Base-by-base conservation (phyloP, 2,329 filamentous ascomycete species). In the Grosmannia clavigera region DNA sequence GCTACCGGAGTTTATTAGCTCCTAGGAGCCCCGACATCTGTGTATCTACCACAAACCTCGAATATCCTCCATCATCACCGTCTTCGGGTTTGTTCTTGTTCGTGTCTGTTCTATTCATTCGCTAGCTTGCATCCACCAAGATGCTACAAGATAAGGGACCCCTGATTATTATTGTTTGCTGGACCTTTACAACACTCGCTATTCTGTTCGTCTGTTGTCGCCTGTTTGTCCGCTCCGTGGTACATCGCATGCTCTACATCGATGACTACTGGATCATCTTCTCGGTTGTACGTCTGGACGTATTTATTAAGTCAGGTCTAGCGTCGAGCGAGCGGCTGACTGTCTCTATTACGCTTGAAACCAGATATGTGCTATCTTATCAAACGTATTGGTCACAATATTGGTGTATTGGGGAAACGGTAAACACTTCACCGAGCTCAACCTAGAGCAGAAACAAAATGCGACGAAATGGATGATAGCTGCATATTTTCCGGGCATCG, bases 401-500 rank as follows among this genome's bases (percentile, higher is more conserved):
- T 58, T 46, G 11, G 43, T 58, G n/a, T 22, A 51, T n/a, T 58
- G 46, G 56, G 56, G 56, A 14, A 58, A 58, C 29, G 56, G 56
- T 31, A 38, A 51, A 38, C 56, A 58, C 14, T 58, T 58, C 25
- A 11, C 5, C 16, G 31, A 16, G 31, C 56, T 58, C 4, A 19
- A 14, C 7, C 7, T 50, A 4, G 56, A 58, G 46, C 56, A 58
- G n/a, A 58, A 58, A 14, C 27, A 50, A n/a, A 58, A 58, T 29
- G 50, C 56, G 6, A 58, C 51, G 9, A 50, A 51, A n/a, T 58
- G 29, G 19, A 58, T 58, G 56, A 58, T 58, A 16, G 25, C 56
- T 0, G 31, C 56, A 1, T 58, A 58, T 46, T 14, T 58, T 22
- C 31, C 35, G 22, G 56, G 56, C 11, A 58, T 58, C 43, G 56